Base-by-base conservation (phyloP, 2,329 filamentous ascomycete species). In the Ascosphaera pollenicola region DNA sequence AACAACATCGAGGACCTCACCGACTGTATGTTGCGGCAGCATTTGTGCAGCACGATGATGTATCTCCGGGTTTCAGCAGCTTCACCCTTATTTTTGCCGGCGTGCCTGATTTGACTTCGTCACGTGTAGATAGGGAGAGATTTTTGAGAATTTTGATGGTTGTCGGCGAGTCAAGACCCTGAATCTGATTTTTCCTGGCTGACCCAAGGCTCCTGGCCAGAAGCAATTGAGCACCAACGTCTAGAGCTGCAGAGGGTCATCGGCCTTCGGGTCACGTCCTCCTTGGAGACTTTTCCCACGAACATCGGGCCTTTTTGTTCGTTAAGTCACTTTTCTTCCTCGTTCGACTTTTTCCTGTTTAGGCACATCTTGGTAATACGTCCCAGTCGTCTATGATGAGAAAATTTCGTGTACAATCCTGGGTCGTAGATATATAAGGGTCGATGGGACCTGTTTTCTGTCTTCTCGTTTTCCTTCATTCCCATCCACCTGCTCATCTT, bases 301-400 rank as follows among this genome's bases (percentile, higher is more conserved):
- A 16, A 21, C 30, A 28, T 39, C 21, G 19, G 19, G 19, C 17
- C 18, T 32, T 15, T 37, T 11, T 37, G 10, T 37, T 28, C 24
- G 18, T 26, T n/a, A 32, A 32, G 30, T 13, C n/a, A 13, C 30
- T 32, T 6, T 32, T 32, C 30, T 6, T 39, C 37, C n/a, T 39
- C 37, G 2, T 19, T 17, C 24, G 24, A 19, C 26, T 31, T 39
- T 39, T 39, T 39, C 24, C 36, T 17, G 16, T 31, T 32, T 38
- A 38, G 26, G 26, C 37, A 26, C 37, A 21, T 19, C 13, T 36
- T 24, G 35, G 11, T 36, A 8, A 13, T n/a, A 31, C n/a, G n/a
- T 32, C 30, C n/a, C 30, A 5, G n/a, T 32, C n/a, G 30, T 13
- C 30, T 15, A 15, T 32, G n/a, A 32, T 32, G n/a, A 32, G 30